Conservation (phyloP, 106 monocot species). For the Dendrobium nobile region DNA sequence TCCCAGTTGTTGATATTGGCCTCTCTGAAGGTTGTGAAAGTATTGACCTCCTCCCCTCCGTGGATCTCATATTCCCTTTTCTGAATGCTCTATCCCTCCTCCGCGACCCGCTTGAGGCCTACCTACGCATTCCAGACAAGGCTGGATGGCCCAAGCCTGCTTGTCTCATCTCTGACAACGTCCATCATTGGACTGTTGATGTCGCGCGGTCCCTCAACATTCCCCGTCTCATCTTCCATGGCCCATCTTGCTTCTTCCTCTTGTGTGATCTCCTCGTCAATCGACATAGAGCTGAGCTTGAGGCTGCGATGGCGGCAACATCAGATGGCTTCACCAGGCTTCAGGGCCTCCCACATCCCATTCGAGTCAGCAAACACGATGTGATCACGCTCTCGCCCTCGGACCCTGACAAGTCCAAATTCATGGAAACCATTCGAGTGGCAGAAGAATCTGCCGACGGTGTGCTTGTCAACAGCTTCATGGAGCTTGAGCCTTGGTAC, state of each 20-base stretch:
- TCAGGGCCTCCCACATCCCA: conserved; percentile 23
- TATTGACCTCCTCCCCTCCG: conserved; percentile 23
- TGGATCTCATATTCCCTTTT: not conserved
- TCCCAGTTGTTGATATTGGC: conserved; percentile 26
- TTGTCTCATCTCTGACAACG: conserved; percentile 41
- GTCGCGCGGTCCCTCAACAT: conserved; percentile 27
- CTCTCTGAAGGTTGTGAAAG: conserved; percentile 49
- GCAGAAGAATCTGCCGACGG: conserved; percentile 3
- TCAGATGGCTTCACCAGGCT: conserved; percentile 5
- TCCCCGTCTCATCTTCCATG: conserved; percentile 40
- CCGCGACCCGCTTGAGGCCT: not conserved
- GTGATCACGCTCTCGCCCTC: conserved; percentile 3
- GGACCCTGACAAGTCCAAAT: not conserved
- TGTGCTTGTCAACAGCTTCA: conserved; percentile 40
- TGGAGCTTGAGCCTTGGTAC: conserved; percentile 32
- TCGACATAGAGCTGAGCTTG: not conserved
- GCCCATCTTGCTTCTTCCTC: conserved; percentile 21
- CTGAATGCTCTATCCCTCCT: not conserved
- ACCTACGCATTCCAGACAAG: conserved; percentile 2
- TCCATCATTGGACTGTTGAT: conserved; percentile 27
- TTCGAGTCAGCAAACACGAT: conserved; percentile 7
- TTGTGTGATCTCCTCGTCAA: not conserved
- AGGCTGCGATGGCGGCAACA: not conserved
- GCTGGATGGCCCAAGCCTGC: conserved; percentile 3
- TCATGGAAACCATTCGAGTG: not conserved